Evolutionary conservation across 306 rosid species (phyloP).

Genomic region (Acacia crassicarpa): DNA sequence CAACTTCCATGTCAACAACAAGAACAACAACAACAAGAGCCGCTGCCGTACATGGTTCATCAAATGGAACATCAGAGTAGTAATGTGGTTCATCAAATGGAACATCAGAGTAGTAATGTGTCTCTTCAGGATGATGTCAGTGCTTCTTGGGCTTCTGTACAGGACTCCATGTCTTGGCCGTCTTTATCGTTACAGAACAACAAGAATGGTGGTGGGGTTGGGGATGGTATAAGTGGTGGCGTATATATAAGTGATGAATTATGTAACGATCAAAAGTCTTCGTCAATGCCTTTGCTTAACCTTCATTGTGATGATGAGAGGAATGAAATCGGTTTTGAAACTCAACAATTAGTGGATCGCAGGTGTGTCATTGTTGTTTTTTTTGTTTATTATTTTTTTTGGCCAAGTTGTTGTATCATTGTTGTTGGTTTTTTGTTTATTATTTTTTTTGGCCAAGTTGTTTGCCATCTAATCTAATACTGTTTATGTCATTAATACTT

Average conservation of each 20-base stretch:
- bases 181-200: conserved; percentile 47
- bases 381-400: too few relatives aligned
- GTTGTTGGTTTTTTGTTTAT: too few relatives aligned
- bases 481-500: too few relatives aligned
- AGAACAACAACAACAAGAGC: too few relatives aligned
- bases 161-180: conserved; percentile 34
- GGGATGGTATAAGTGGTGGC: background rate
- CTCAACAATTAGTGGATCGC: conserved; percentile 34
- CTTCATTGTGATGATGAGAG: conserved; percentile 11
- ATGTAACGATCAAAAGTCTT: conserved; percentile 39
- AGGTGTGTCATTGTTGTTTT: conserved; percentile 37
- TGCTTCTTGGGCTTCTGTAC: conserved; percentile 56
- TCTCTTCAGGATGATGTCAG: conserved; percentile 18
- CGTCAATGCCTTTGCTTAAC: background rate
- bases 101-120: background rate
- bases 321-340: conserved; percentile 45
- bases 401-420: too few relatives aligned
- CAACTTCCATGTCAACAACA: conserved; percentile 29
- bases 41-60: background rate
- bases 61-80: too few relatives aligned
- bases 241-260: conserved; percentile 27
- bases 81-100: conserved; percentile 18
- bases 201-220: conserved; percentile 16
- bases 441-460: too few relatives aligned
- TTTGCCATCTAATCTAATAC: too few relatives aligned